Evolutionary conservation across 2,329 filamentous ascomycete species (phyloP).

Genomic region (Sporothrix dimorphospora): DNA sequence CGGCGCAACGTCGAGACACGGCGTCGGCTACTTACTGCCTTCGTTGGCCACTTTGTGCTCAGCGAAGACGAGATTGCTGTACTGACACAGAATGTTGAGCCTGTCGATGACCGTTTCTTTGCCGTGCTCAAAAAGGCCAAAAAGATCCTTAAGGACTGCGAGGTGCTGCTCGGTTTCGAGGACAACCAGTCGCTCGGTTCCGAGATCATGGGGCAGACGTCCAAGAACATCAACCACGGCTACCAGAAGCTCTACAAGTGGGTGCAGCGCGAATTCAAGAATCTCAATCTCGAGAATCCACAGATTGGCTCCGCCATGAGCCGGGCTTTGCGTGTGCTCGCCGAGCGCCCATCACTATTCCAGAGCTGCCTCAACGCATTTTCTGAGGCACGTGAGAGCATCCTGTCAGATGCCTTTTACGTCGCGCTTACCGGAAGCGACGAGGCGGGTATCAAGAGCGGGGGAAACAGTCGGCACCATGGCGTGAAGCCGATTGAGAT

Average conservation of each 20-base stretch:
- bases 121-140: constrained; percentile 75
- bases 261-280: constrained; percentile 92
- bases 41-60: constrained; percentile 81
- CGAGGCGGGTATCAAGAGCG: constrained; percentile 47
- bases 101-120: constrained; percentile 87
- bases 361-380: constrained; percentile 94
- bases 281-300: constrained; percentile 88
- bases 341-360: constrained; percentile 87
- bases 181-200: constrained; percentile 87
- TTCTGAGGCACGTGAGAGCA: constrained; percentile 83
- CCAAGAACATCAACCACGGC: constrained; percentile 81
- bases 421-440: constrained; percentile 77
- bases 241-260: constrained; percentile 97
- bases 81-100: constrained; percentile 77
- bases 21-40: constrained; percentile 74
- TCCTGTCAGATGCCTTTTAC: constrained; percentile 87
- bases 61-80: constrained; percentile 77
- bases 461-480: constrained; percentile 50
- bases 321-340: constrained; percentile 80
- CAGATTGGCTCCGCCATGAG: constrained; percentile 87
- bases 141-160: constrained; percentile 84
- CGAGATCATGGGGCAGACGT: constrained; percentile 89
- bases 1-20: constrained; percentile 77
- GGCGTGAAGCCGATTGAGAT: constrained; percentile 89
- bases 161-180: constrained; percentile 86